phyloP scores from a whole-genome alignment of 176 grass and related monocot genomes.

The Hordeum marinum region DNA sequence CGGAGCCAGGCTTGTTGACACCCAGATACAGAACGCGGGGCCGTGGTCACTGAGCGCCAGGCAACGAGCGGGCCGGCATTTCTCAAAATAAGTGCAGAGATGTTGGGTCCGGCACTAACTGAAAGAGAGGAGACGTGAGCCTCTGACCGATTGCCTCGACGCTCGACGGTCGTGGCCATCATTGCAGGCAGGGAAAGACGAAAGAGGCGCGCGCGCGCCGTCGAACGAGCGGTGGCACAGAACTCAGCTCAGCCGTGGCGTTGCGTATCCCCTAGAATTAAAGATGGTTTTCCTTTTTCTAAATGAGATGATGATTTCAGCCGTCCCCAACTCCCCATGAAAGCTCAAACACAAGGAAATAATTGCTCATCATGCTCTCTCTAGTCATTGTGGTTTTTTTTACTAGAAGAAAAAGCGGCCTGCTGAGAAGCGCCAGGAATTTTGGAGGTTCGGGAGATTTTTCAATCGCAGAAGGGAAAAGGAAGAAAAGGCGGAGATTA shows the following conservation, averaged over 20 bases:
- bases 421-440: too few species aligned
- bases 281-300: background rate
- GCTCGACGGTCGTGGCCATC: background rate
- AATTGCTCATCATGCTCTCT: too few species aligned
- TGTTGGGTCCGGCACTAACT: conserved; percentile 34
- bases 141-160: background rate
- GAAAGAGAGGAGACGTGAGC: background rate
- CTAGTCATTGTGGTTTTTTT: too few species aligned
- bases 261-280: background rate
- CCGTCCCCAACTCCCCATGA: background rate
- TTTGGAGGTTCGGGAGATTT: too few species aligned
- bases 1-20: background rate
- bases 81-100: background rate
- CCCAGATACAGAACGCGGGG: background rate
- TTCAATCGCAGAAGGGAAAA: too few species aligned
- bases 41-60: background rate
- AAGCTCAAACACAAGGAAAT: background rate
- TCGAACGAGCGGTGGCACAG: background rate
- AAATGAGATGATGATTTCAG: background rate
- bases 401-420: too few species aligned
- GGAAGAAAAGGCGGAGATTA: too few species aligned
- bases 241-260: background rate
- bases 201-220: background rate
- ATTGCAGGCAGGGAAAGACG: conserved; percentile 1
- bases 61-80: background rate